Percentiles rank a stretch among this genome's conserved stretches.
phyloP scores from a whole-genome alignment of 345 rosid genomes.

The Eutrema japonicum region DNA sequence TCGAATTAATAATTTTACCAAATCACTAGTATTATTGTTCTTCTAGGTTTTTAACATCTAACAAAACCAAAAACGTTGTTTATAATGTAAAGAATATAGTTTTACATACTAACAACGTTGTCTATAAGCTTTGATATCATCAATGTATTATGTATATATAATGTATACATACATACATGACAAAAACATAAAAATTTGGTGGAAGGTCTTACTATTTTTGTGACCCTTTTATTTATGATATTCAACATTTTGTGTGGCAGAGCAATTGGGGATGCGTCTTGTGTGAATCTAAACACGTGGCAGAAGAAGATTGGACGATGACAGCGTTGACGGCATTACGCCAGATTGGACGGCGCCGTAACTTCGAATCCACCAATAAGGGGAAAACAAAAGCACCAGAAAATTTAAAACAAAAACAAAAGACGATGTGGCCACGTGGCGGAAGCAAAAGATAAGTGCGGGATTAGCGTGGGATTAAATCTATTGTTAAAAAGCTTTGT shows the following conservation, averaged over 20 bases:
- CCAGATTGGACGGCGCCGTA: constrained; percentile 41
- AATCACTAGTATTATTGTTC: background rate
- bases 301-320: constrained; percentile 17
- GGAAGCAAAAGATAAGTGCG: background rate
- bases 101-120: no score
- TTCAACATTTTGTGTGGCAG: constrained; percentile 35
- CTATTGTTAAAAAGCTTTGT: background rate
- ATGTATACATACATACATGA: background rate
- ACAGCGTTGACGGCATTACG: constrained; percentile 40
- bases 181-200: constrained; percentile 12
- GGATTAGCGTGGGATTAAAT: constrained; percentile 36
- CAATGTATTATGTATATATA: background rate
- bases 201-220: background rate
- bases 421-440: no score
- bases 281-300: constrained; percentile 33
- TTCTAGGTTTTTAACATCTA: background rate
- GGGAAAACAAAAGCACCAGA: background rate
- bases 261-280: constrained; percentile 16
- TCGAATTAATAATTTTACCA: background rate
- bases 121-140: background rate
- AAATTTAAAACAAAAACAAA: no score
- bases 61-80: background rate
- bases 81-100: background rate
- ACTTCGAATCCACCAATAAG: constrained; percentile 31
- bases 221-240: background rate